Evolutionary conservation across 768 basidiomycete genomes (phyloP).

Genomic region (Suillus subaureus): DNA sequence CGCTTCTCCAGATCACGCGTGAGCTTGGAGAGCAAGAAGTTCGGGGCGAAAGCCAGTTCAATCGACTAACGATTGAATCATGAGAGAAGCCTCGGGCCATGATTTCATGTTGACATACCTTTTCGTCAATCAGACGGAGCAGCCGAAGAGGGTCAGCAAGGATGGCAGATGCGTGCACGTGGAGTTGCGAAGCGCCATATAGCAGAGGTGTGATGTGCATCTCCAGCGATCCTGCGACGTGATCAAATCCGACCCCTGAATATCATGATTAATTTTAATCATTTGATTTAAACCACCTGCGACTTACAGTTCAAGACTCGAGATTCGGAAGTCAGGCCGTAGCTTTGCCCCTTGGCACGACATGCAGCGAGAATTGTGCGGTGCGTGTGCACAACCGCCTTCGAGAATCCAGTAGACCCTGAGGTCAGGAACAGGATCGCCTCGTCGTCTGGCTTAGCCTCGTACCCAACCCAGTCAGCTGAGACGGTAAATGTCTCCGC

Average conservation of each 20-base stretch:
- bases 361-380: slow-evolving; percentile 38
- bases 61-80: slow-evolving; percentile 23
- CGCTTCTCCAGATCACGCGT: slow-evolving; percentile 34
- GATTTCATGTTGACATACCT: slow-evolving; percentile 28
- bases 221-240: slow-evolving; percentile 46
- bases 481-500: slow-evolving; percentile 9
- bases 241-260: slow-evolving; percentile 46
- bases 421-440: slow-evolving; percentile 42
- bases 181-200: slow-evolving; percentile 30
- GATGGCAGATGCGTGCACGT: slow-evolving; percentile 27
- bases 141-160: slow-evolving; percentile 25
- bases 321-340: slow-evolving; percentile 35
- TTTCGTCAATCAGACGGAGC: slow-evolving; percentile 38
- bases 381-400: slow-evolving; percentile 43
- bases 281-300: background rate
- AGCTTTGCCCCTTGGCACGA: slow-evolving; percentile 36
- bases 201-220: slow-evolving; percentile 41
- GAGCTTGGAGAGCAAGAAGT: slow-evolving; percentile 44
- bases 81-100: slow-evolving; percentile 15
- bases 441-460: slow-evolving; percentile 29
- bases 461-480: slow-evolving; percentile 22
- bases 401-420: slow-evolving; percentile 48
- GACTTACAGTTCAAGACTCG: slow-evolving; percentile 44
- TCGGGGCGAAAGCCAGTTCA: slow-evolving; percentile 39
- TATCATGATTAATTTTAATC: background rate